phyloP scores from a whole-genome alignment of 2,329 filamentous ascomycete genomes.

The Sclerotinia minor region DNA sequence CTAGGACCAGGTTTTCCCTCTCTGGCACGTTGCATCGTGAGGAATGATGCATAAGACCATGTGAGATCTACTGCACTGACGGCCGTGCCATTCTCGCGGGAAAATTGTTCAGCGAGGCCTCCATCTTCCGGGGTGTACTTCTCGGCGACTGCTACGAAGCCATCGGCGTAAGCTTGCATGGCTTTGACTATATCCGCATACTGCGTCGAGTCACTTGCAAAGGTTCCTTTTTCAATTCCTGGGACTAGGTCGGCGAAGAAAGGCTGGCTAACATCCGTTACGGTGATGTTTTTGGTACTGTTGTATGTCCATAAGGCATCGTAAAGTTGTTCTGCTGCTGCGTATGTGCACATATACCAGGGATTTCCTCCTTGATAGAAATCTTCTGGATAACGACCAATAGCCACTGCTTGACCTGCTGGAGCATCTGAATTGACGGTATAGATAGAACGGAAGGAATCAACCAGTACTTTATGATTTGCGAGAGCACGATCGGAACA shows the following conservation, averaged over 20 bases:
- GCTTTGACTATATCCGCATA: conserved; percentile 49
- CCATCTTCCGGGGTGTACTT: conserved; percentile 58
- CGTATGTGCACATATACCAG: conserved; percentile 65
- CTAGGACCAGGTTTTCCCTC: conserved; percentile 53
- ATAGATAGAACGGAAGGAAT: conserved; percentile 69
- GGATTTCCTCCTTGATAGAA: conserved; percentile 76
- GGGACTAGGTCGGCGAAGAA: conserved; percentile 71
- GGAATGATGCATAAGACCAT: conserved; percentile 71
- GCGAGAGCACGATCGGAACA: conserved; percentile 54
- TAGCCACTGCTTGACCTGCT: conserved; percentile 59
- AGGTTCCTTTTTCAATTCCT: conserved; percentile 60
- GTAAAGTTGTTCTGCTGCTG: conserved; percentile 48
- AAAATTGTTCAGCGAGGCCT: conserved; percentile 65
- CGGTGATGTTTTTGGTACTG: conserved; percentile 58
- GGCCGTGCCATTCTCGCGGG: conserved; percentile 53
- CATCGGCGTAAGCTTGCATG: conserved; percentile 63
- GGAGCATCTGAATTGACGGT: conserved; percentile 64
- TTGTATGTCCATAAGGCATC: conserved; percentile 73
- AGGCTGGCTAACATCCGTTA: conserved; percentile 62
- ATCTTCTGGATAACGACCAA: conserved; percentile 70
- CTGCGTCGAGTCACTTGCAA: conserved; percentile 62
- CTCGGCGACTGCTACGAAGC: conserved; percentile 51
- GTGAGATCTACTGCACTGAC: conserved; percentile 66
- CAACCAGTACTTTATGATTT: conserved; percentile 73
- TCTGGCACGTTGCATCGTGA: conserved; percentile 60